A percentile compares a stretch with the other conserved stretches of the same genome.
phyloP scores from a whole-genome alignment of 2,329 filamentous ascomycete genomes.

The Alternaria viburni region DNA sequence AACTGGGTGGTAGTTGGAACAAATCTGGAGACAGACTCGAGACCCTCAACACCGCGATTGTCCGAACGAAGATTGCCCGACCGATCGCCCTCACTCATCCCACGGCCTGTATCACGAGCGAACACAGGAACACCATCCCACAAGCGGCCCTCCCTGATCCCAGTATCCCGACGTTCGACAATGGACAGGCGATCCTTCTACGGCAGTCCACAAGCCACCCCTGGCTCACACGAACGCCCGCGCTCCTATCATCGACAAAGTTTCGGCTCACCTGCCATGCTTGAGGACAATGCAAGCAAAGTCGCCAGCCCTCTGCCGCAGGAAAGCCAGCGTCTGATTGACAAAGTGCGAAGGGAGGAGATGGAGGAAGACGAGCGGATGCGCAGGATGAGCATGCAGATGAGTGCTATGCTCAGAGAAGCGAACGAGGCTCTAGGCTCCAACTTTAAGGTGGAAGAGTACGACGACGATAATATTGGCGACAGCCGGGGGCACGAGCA shows the following conservation, averaged over 20 bases:
- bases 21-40: slow-evolving; percentile 61
- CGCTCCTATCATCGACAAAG: slow-evolving; percentile 40
- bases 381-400: slow-evolving; percentile 75
- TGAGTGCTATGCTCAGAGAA: slow-evolving; percentile 87
- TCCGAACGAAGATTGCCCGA: slow-evolving; percentile 40
- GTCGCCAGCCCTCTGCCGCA: slow-evolving; percentile 51
- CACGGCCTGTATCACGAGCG: slow-evolving; percentile 38
- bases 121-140: slow-evolving; percentile 22
- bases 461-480: slow-evolving; percentile 27
- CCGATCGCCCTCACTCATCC: slow-evolving; percentile 44
- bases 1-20: slow-evolving; percentile 57
- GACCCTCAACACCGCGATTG: slow-evolving; percentile 51
- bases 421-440: slow-evolving; percentile 80
- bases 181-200: slow-evolving; percentile 28
- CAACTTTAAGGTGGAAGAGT: slow-evolving; percentile 50
- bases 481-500: neutral
- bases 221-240: slow-evolving; percentile 21
- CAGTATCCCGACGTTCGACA: slow-evolving; percentile 50
- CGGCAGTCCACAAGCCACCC: slow-evolving; percentile 13
- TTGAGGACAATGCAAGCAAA: slow-evolving; percentile 26
- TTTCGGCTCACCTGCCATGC: slow-evolving; percentile 38
- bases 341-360: slow-evolving; percentile 74
- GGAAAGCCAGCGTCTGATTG: slow-evolving; percentile 77
- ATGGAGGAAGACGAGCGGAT: slow-evolving; percentile 80
- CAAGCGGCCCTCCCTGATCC: slow-evolving; percentile 52